phyloP scores from a whole-genome alignment of 257 asterid genomes.

The Anisodus tanguticus region DNA sequence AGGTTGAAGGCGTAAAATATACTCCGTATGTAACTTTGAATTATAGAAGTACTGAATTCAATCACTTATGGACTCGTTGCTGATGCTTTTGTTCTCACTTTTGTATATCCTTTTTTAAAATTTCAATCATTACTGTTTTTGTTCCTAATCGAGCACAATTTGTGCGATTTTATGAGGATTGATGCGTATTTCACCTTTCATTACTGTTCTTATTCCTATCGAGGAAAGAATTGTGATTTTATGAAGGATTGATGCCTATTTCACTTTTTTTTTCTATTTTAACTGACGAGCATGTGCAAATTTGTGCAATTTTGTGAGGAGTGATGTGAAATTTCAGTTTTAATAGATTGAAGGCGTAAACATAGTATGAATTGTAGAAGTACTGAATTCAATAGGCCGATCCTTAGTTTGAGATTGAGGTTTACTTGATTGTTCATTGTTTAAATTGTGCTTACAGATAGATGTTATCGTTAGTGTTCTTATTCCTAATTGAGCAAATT shows the following conservation, averaged over 20 bases:
- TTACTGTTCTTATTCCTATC: background rate
- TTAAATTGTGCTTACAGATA: too few species aligned
- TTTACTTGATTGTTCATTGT: background rate
- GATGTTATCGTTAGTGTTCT: background rate
- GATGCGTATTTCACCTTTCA: background rate
- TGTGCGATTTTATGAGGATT: too few species aligned
- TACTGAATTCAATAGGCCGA: background rate
- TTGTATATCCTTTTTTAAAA: slow-evolving; percentile 77
- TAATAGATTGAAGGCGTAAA: background rate
- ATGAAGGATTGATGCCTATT: background rate
- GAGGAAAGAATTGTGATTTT: background rate
- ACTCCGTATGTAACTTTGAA: background rate
- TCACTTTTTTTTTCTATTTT: background rate
- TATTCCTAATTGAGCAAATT: background rate
- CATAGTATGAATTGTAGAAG: background rate
- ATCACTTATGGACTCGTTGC: slow-evolving; percentile 49
- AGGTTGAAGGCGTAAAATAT: background rate
- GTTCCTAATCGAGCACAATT: background rate
- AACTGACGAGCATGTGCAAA: background rate
- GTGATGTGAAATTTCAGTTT: too few species aligned
- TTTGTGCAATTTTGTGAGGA: background rate
- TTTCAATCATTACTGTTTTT: background rate
- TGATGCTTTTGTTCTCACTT: slow-evolving; percentile 69
- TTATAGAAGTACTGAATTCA: background rate
- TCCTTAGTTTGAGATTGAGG: background rate